Percentiles rank a stretch among this genome's conserved stretches.
phyloP scores from a whole-genome alignment of 805 yeast genomes.

The Candida arabinofermentans region DNA sequence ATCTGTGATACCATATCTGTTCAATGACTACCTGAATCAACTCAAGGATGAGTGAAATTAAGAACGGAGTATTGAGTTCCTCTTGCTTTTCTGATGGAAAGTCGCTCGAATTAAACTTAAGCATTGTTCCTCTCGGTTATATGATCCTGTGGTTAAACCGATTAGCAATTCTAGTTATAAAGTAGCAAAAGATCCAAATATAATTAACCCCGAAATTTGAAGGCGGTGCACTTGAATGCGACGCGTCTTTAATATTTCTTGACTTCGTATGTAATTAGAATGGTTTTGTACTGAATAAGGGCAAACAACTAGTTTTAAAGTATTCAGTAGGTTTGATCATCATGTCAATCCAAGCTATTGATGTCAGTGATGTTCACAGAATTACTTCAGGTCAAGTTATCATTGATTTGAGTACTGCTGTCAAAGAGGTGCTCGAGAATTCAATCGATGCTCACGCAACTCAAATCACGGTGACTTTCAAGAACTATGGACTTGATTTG shows the following conservation, averaged over 20 bases:
- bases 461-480: conserved; percentile 62
- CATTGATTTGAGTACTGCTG: conserved; percentile 67
- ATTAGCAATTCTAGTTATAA: background rate
- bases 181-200: background rate
- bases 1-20: conserved; percentile 48
- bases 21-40: conserved; percentile 49
- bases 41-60: conserved; percentile 40
- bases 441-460: conserved; percentile 75
- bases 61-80: background rate
- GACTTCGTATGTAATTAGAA: background rate
- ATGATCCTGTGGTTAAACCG: background rate
- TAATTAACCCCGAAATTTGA: background rate
- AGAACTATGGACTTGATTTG: conserved; percentile 68
- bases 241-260: background rate
- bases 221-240: background rate
- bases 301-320: too few species aligned
- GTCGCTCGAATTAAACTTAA: too few species aligned
- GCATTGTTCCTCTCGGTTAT: too few species aligned
- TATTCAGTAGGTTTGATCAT: background rate
- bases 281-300: too few species aligned
- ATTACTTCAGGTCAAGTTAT: conserved; percentile 95
- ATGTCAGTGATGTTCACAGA: conserved; percentile 54
- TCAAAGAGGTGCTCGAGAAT: conserved; percentile 86
- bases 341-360: conserved; percentile 37
- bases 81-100: background rate